Percentiles rank a stretch among this genome's conserved stretches.
Conservation (phyloP, 371 early-diverging fungal genomes). For the Apophysomyces ossiformis region DNA sequence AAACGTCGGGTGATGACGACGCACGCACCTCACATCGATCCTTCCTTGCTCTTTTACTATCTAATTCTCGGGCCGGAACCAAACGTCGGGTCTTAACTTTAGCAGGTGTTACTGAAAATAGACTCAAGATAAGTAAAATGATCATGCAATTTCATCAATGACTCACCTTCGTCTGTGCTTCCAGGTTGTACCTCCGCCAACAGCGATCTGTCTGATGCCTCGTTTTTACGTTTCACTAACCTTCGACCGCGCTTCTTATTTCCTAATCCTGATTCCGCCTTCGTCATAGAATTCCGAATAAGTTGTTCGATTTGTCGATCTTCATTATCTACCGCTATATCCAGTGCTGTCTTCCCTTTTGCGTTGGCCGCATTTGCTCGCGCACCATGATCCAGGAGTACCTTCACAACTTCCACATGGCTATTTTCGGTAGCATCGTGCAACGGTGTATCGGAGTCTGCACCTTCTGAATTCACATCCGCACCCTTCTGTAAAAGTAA, state of each 20-base stretch:
- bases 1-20: neutral
- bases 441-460: conserved; percentile 76
- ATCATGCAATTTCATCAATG: neutral
- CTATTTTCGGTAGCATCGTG: conserved; percentile 82
- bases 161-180: conserved; percentile 6
- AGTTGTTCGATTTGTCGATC: conserved; percentile 40
- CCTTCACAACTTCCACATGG: conserved; percentile 65
- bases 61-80: conserved; percentile 31
- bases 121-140: neutral
- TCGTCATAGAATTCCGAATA: conserved; percentile 14
- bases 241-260: neutral
- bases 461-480: conserved; percentile 71
- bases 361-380: conserved; percentile 51
- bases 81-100: conserved; percentile 35
- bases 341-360: conserved; percentile 59
- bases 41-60: neutral
- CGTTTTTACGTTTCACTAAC: conserved; percentile 1
- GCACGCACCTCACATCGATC: neutral
- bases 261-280: conserved; percentile 3
- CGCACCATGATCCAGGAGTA: conserved; percentile 65
- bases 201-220: neutral
- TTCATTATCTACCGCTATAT: conserved; percentile 58
- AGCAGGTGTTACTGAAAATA: conserved; percentile 7
- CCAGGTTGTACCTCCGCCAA: neutral
- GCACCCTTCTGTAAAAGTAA: conserved; percentile 74